Base-by-base conservation (phyloP, 1,284 basidiomycete species). In the Puccinia hordei region DNA sequence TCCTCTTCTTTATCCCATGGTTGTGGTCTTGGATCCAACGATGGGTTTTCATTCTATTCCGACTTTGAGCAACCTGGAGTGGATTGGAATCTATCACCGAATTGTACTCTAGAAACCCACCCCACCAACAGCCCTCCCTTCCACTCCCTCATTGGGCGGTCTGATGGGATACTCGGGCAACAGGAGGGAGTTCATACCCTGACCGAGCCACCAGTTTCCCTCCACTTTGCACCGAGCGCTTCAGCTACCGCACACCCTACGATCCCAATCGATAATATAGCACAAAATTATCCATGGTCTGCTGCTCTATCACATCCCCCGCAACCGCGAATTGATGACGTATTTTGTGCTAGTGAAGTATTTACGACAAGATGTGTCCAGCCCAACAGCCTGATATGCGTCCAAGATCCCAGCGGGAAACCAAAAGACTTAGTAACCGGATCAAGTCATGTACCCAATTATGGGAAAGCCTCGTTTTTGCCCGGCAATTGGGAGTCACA, bases 391-490 rank as follows among this genome's bases (percentile, higher is more conserved):
- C 22, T 65, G 35, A 65, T 38, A 19, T 33, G 27, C 30, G 5
- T 15, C 10, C 30, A 65, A 35, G 6, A 9, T 35, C 10, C 10
- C 10, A 41, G 35, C 35, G 63, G 22, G 30, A 65, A 41, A n/a
- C 22, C 27, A n/a, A 38, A 65, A 38, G 63, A 65, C 27, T 10
- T 8, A 38, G 22, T 2, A 15, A 15, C 38, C 6, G 63, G 38
- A 15, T 65, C 35, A 22, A 35, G 30, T 24, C 35, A 35, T 9
- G 17, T 15, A 3, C 2, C 46, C 13, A 49, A 3, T 24, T 30
- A 53, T n/a, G 69, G 69, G 13, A 72, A 72, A 55, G 69, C 69
- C 27, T 72, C 69, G 22, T 72, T 72, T 55, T 72, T 72, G 44
- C 69, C 46, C 22, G 69, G 69, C n/a, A 72, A 72, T 55, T 72